Evolutionary conservation across 2,329 filamentous ascomycete species (phyloP).

Genomic region (Botrytis byssoidea): DNA sequence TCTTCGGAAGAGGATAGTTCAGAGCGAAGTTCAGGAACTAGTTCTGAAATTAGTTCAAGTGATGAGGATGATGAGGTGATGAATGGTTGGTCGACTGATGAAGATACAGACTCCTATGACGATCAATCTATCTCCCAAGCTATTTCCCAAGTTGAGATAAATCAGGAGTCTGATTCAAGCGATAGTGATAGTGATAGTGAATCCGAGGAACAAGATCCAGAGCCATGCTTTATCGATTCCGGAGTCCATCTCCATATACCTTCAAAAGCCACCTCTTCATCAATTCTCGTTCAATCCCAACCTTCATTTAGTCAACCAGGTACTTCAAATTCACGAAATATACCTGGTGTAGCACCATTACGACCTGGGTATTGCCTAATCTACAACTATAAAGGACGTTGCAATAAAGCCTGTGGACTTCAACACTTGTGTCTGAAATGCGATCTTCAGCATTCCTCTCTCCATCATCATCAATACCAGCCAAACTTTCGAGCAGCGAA

Average conservation of each 20-base stretch:
- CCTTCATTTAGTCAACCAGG: background rate
- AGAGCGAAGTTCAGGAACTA: background rate
- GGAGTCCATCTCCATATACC: background rate
- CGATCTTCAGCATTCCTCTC: conserved; percentile 10
- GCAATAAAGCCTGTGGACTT: conserved; percentile 4
- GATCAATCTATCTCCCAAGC: background rate
- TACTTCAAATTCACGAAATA: background rate
- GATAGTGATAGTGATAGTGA: background rate
- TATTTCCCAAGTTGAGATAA: background rate
- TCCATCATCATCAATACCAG: conserved; percentile 5
- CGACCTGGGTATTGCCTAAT: conserved; percentile 8
- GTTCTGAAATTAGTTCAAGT: background rate
- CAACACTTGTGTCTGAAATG: conserved; percentile 13
- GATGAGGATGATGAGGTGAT: background rate
- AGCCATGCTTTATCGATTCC: background rate
- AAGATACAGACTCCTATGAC: background rate
- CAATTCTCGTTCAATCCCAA: background rate
- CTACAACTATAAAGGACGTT: conserved; percentile 7
- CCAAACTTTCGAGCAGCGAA: conserved; percentile 1
- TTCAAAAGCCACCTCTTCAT: background rate
- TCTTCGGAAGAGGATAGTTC: conserved; percentile 2
- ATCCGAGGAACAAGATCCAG: background rate
- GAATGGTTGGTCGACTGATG: background rate
- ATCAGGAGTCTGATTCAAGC: background rate
- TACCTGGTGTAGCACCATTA: conserved; percentile 2